Evolutionary conservation across 2,329 filamentous ascomycete species (phyloP).

Genomic region (Trichoderma hamatum): DNA sequence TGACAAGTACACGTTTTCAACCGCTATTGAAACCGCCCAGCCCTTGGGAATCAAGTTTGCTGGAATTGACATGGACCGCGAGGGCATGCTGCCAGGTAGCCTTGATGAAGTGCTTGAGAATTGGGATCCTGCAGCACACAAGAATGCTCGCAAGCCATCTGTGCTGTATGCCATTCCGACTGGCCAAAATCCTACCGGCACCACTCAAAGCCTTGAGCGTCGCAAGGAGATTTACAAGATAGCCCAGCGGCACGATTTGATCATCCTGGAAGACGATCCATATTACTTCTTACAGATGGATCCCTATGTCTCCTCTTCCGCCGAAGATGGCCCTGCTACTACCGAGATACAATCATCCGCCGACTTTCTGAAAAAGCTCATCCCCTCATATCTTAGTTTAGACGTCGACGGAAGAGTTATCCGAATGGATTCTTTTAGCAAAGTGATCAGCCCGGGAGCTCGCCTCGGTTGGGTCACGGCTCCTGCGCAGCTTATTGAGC

Average conservation of each 20-base stretch:
- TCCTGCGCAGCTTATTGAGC: background rate
- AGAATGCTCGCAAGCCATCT: conserved; percentile 2
- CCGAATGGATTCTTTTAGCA: conserved; percentile 90
- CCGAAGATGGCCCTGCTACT: conserved; percentile 53
- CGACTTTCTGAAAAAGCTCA: conserved; percentile 78
- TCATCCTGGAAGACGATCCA: conserved; percentile 92
- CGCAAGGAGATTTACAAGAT: conserved; percentile 78
- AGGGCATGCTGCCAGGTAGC: conserved; percentile 11
- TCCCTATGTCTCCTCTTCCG: conserved; percentile 63
- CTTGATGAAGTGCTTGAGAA: background rate
- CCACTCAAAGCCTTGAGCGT: conserved; percentile 71
- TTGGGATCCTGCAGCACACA: conserved; percentile 1
- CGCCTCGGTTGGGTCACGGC: conserved; percentile 89
- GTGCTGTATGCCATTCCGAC: conserved; percentile 14
- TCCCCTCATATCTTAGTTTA: conserved; percentile 78
- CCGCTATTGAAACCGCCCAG: background rate
- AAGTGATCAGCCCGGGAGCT: conserved; percentile 88
- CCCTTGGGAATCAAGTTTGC: conserved; percentile 1
- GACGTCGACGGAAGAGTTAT: conserved; percentile 87
- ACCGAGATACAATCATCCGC: conserved; percentile 56
- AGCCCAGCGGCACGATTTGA: conserved; percentile 81
- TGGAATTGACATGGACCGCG: conserved; percentile 9
- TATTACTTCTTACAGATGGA: conserved; percentile 90
- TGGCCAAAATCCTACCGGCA: conserved; percentile 86
- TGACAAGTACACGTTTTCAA: conserved; percentile 15